Base-by-base conservation (phyloP, 768 basidiomycete species). In the Lactarius evosmus region DNA sequence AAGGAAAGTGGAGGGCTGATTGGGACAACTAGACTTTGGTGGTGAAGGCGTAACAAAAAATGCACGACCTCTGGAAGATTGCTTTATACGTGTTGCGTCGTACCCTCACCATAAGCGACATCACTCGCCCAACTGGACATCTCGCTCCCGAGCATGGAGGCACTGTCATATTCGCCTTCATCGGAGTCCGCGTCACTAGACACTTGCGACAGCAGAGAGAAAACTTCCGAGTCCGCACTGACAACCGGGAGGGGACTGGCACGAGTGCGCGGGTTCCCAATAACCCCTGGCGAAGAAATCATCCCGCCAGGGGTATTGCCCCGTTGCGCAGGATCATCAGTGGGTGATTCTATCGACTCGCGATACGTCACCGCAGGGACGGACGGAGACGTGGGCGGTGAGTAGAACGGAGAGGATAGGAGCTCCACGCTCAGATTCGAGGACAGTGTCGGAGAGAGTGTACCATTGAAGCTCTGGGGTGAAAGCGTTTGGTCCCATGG, bases 131-230 rank as follows among this genome's bases (percentile, higher is more conserved):
- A 66, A 44, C 52, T 66, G 29, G 65, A 66, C 34, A 52, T 11
- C 22, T 67, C 67, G 25, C 67, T 68, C 16, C 27, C 66, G 7
- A 52, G 49, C 14, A 58, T 19, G 9, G 67, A 68, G 25, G 49
- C 58, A n/a, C 11, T 34, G 41, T 63, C 66, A 29, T 59, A 67
- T 22, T 55, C 61, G 44, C 62, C 67, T 34, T 68, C 67, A 12
- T 65, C 66, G 8, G 64, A 58, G 30, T 63, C 22, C 44, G 56
- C 27, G 33, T 64, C 62, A 33, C 66, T 62, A 30, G 65, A 60
- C n/a, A 36, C 36, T 8, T 58, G 56, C 52, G 64, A 67, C 22
- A 53, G 58, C 51, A 67, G 50, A 25, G 67, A 67, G 40, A 68
- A 68, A 53, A 68, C 30, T 4, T 68, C 59, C 5, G 49, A 41